Conservation (phyloP, 2,329 filamentous ascomycete species). For the Ceratocystis cacaofunesta region DNA sequence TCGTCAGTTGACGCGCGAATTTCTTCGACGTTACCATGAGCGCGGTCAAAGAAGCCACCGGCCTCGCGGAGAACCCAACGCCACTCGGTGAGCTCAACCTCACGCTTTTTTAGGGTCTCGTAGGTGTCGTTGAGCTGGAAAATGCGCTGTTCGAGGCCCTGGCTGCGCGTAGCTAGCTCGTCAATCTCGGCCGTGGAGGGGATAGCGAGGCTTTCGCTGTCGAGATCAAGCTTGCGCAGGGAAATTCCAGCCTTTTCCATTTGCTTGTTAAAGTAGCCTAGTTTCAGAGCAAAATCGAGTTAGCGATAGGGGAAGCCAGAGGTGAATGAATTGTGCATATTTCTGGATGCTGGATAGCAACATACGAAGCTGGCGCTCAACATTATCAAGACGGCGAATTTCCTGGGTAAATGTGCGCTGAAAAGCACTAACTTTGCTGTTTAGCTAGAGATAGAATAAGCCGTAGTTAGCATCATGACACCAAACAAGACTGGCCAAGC, state of each 20-base stretch:
- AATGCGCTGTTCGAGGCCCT: conserved; percentile 82
- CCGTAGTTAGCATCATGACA: neutral
- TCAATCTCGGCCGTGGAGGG: conserved; percentile 92
- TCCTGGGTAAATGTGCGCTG: conserved; percentile 96
- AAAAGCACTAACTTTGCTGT: conserved; percentile 83
- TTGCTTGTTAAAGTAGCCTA: conserved; percentile 85
- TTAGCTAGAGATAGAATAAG: conserved; percentile 47
- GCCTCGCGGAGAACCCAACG: conserved; percentile 94
- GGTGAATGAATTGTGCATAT: neutral
- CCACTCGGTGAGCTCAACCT: conserved; percentile 95
- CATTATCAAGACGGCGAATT: conserved; percentile 92
- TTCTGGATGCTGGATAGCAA: conserved; percentile 21
- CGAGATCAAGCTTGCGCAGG: conserved; percentile 81
- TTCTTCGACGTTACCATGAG: conserved; percentile 91
- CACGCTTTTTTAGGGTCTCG: conserved; percentile 92
- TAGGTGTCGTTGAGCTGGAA: conserved; percentile 93
- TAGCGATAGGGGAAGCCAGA: neutral
- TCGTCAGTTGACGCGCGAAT: conserved; percentile 81
- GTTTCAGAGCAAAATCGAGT: neutral
- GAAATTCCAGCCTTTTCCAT: conserved; percentile 86
- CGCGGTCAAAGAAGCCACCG: conserved; percentile 91
- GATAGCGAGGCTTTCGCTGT: conserved; percentile 69
- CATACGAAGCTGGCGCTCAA: conserved; percentile 90
- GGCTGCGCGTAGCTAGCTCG: conserved; percentile 80
- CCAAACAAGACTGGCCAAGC: neutral